Evolutionary conservation across 495 filamentous ascomycete genomes (phyloP), one percentile per base, ranked within the genome.

Genomic region (Tuber indicum): DNA sequence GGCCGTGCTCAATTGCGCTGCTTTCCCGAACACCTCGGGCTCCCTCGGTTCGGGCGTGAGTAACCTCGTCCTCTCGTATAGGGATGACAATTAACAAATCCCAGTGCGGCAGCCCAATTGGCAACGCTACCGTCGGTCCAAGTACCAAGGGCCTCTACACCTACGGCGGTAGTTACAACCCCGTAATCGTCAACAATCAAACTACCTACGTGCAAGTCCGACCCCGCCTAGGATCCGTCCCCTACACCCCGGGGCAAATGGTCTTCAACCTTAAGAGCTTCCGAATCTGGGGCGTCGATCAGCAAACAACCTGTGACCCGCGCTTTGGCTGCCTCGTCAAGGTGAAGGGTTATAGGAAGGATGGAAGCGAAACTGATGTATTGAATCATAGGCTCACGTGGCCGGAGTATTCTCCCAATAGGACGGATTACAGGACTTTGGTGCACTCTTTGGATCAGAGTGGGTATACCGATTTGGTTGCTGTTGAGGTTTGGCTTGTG

Each of bases 401-500:
- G 52, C 52, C 52, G 2, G 52, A 26, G 52, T 58, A 26, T 26
- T 58, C 52, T 4, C 52, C 52, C 8, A 58, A 58, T 26, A 58
- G 52, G 52, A 58, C 52, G 9, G 52, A 58, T n/a, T 58, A 58
- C 26, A 58, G 52, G 23, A 58, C 52, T 8, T 58, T n/a, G 52
- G 52, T 58, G n/a, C 16, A 58, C 52, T n/a, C 23, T 58, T 58
- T 58, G 52, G 52, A 58, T 26, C 52, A 58, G n/a, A 26, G 26
- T 7, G 52, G 52, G 23, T 26, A n/a, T 58, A 58, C 52, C 9
- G n/a, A 26, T 26, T 58, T 58, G 23, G 7, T 58, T n/a, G 52
- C 52, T 26, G 26, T 58, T 58, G 52, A 58, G 52, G 52, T 58
- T 58, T 58, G 52, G 52, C 52, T 58, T 58, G 52, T 58, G 52